Base-by-base conservation (phyloP, 345 rosid genomes). In the Viola odorata region DNA sequence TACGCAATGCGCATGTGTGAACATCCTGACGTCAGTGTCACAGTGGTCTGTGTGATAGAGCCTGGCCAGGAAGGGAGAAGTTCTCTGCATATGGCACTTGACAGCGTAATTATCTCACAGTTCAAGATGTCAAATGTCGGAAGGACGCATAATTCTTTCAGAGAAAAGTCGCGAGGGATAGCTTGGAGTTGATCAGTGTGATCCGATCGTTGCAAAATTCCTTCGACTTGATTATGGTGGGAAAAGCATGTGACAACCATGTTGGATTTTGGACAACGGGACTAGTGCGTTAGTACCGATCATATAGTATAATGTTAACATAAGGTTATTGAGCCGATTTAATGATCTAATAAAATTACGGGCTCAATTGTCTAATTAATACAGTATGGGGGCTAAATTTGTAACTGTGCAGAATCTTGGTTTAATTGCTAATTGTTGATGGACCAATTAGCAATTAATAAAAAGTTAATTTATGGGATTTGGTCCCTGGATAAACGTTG, bases 181-280 rank as follows among this genome's bases (percentile, higher is more conserved):
- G 78, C 5, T 75, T 69, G 41, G 81, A 77, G 45, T 62, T 78
- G 37, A 58, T 75, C 12, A 55, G 54, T n/a, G 61, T 60, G 66
- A 67, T 85, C 15, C 58, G 70, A 64, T 73, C 81, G 1, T 64
- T 82, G 48, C 80, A 79, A 32, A 59, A 70, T 7, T 48, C 55
- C 39, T 79, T 68, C 50, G 84, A 85, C 62, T 59, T 83, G 58
- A 78, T 81, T 10, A 45, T 82, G 41, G 83, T 75, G 5, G 91
- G 87, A 48, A 77, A 79, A 57, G 50, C 71, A 57, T 79, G 74
- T n/a, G 78, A 45, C 5, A 38, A 5, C 4, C 48, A 45, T n/a
- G n/a, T n/a, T n/a, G n/a, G n/a, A n/a, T n/a, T n/a, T n/a, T n/a
- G n/a, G n/a, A n/a, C n/a, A n/a, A n/a, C n/a, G n/a, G n/a, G n/a